Evolutionary conservation across 2,329 filamentous ascomycete species (phyloP), one percentile per base, ranked within the genome.

Genomic region (Talaromyces albobiverticillius): DNA sequence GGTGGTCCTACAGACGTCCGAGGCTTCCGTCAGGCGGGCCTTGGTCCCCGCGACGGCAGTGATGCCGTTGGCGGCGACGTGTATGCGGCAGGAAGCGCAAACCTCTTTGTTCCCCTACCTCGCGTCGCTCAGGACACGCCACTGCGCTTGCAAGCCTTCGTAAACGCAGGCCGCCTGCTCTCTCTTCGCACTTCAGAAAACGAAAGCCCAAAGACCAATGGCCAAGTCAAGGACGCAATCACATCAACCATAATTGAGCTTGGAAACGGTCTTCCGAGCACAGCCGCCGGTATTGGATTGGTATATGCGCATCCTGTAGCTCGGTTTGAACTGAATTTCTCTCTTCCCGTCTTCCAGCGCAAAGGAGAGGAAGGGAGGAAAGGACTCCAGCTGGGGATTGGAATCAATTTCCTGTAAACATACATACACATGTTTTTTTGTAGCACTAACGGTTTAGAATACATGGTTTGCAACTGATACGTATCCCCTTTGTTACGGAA

Each of bases 301-400:
- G 92, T 99, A 1, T 99, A 99, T 69, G 94, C 92, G 3, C 93
- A 97, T 66, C 92, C 92, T 0, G 87, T 93, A 18, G 94, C 94
- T 10, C 79, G 94, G 53, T 96, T 99, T 60, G 94, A 99, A 76
- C 78, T 99, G 62, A 99, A 99, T 73, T 96, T 99, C 69, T 91
- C 89, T 63, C 71, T 99, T 61, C 94, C 94, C 1, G 71, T 99
- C 56, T 86, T 93, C 16, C 71, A 90, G 65, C 82, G 94, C 55
- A 86, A 82, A 59, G 91, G 90, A 32, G 94, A 99, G 74, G 87
- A 94, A 63, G 87, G 85, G 14, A 84, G 93, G 53, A 99, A 99
- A 76, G 94, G 94, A 1, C 68, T 99, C 59, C 91, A 94, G 70
- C 86, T 99, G 64, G 94, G 94, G n/a, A 90, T 99, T 38, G 94